Conservation (phyloP, 768 basidiomycete genomes). For the Chalciporus sphaerocephalus region DNA sequence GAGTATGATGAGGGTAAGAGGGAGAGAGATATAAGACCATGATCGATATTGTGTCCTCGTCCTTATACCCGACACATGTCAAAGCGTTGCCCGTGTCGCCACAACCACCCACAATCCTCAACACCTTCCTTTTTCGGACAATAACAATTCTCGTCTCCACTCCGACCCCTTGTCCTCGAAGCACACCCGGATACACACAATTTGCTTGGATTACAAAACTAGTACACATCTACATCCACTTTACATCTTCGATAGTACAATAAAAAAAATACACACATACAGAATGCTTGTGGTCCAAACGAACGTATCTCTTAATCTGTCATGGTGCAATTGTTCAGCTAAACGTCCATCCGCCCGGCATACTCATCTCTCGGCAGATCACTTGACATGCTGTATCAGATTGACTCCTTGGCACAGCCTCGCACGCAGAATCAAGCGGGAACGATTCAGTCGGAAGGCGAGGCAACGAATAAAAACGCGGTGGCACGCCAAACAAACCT, state of each 20-base stretch:
- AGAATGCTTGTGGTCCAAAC: conserved; percentile 1
- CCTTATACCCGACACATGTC: conserved; percentile 27
- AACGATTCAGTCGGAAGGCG: conserved; percentile 20
- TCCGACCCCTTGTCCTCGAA: conserved; percentile 23
- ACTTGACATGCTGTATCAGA: conserved; percentile 13
- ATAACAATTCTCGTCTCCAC: conserved; percentile 12
- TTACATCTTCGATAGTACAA: conserved; percentile 15
- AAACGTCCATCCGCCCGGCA: conserved; percentile 42
- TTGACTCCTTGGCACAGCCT: conserved; percentile 9
- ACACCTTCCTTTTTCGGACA: conserved; percentile 35
- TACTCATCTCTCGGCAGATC: conserved; percentile 31
- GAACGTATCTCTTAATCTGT: not conserved
- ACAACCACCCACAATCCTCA: conserved; percentile 21
- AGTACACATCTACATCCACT: conserved; percentile 15
- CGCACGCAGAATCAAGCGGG: conserved; percentile 15
- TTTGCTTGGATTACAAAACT: conserved; percentile 13
- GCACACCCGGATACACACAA: conserved; percentile 7
- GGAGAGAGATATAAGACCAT: conserved; percentile 13
- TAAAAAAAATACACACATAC: not conserved
- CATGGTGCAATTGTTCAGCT: conserved; percentile 6
- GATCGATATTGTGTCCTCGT: conserved; percentile 9
- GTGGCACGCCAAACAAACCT: conserved; percentile 16
- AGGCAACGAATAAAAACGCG: conserved; percentile 24
- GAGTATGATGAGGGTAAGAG: not conserved
- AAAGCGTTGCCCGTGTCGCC: conserved; percentile 22